These are phyloP conservation scores for Aureobasidium sp. DNA, from an alignment of 2,329 filamentous ascomycete genomes.

Conservation along the genomic window DNA sequence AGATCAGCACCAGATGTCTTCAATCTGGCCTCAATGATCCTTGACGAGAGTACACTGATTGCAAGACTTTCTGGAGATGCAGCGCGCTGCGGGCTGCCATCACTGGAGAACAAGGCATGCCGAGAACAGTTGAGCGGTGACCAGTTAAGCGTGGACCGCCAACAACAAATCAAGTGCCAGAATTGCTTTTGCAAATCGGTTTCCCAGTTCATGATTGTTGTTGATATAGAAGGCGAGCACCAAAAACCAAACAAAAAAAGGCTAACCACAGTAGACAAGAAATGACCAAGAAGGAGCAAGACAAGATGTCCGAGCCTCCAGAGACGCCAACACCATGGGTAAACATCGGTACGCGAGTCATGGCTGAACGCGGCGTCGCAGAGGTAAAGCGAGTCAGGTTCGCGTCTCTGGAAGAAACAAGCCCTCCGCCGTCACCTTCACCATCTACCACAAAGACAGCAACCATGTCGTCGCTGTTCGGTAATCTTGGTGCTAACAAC, in stretches of 20 bases:
- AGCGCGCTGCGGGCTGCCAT: background rate
- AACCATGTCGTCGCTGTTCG: conserved; percentile 15
- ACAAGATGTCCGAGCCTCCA: background rate
- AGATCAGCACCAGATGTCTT: background rate
- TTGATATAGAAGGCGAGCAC: background rate
- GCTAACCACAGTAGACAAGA: background rate
- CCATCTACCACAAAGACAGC: background rate
- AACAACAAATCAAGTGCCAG: background rate
- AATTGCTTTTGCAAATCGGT: background rate
- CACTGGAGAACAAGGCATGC: background rate
- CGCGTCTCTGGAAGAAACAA: background rate
- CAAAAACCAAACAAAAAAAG: background rate
- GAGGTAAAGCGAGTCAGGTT: background rate
- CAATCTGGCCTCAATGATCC: background rate
- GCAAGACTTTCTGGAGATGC: background rate
- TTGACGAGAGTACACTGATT: background rate
- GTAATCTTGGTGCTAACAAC: conserved; percentile 8
- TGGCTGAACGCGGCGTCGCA: background rate
- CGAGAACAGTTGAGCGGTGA: background rate
- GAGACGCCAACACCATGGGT: background rate
- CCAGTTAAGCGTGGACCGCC: background rate
- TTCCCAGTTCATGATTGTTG: background rate
- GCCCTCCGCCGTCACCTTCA: background rate
- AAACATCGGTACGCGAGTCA: background rate
- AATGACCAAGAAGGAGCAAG: background rate